Conservation (phyloP, 2,329 filamentous ascomycete species). For the Neoscytalidium dimidiatum region DNA sequence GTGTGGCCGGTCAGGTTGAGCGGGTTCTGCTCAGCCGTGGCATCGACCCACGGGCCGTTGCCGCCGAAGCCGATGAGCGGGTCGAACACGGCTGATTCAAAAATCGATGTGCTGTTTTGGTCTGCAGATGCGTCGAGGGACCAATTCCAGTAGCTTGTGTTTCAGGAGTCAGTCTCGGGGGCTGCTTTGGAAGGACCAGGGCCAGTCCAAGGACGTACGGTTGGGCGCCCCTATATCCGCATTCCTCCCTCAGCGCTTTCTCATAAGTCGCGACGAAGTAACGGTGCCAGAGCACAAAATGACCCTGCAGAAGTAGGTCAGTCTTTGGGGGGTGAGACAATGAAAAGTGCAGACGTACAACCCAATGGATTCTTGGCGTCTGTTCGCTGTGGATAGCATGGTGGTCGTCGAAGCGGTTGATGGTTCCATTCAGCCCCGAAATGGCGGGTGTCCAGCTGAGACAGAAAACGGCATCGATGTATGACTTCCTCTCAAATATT, state of each 20-base stretch:
- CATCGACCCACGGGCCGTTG: constrained; percentile 33
- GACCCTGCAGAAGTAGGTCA: constrained; percentile 26
- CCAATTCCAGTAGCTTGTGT: constrained; percentile 12
- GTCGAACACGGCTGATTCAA: constrained; percentile 42
- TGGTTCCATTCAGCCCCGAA: constrained; percentile 23
- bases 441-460: constrained; percentile 23
- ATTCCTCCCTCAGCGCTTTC: constrained; percentile 43
- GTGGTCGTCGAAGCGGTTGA: constrained; percentile 30
- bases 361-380: constrained; percentile 29
- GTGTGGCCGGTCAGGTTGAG: constrained; percentile 32
- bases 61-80: constrained; percentile 35
- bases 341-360: constrained; percentile 15
- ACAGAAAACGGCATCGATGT: constrained; percentile 31
- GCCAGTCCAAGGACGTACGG: constrained; percentile 47
- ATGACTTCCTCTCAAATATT: constrained; percentile 23
- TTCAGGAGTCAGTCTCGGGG: neutral
- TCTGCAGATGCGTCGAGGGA: neutral
- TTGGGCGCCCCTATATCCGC: constrained; percentile 44
- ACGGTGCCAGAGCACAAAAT: constrained; percentile 43
- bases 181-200: too few relatives aligned
- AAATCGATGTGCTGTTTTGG: constrained; percentile 48
- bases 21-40: constrained; percentile 29
- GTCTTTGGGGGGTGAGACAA: neutral
- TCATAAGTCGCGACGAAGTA: constrained; percentile 47
- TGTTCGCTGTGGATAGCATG: constrained; percentile 28